Conservation (phyloP, 805 yeast genomes). For the Debaryomyces tyrocola region DNA sequence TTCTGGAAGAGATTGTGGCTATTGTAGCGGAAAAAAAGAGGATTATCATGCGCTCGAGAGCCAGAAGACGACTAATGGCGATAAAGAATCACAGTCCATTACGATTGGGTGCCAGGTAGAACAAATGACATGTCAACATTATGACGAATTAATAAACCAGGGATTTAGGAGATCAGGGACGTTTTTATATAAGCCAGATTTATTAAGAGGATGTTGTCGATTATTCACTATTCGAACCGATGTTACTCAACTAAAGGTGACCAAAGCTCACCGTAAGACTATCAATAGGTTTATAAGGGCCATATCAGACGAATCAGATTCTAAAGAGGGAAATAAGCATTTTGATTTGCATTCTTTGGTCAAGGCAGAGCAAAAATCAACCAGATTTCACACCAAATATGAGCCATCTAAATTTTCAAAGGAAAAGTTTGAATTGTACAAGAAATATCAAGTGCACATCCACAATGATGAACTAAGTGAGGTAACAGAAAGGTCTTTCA, state of each 20-base stretch:
- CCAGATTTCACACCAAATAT: constrained; percentile 42
- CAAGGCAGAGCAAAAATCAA: constrained; percentile 38
- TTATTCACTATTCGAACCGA: constrained; percentile 74
- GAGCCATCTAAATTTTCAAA: constrained; percentile 52
- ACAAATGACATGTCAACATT: constrained; percentile 49
- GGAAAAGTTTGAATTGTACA: constrained; percentile 64
- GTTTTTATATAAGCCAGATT: constrained; percentile 64
- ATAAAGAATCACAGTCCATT: constrained; percentile 10
- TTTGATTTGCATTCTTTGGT: constrained; percentile 33
- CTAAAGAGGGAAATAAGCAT: constrained; percentile 9
- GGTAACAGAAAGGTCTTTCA: constrained; percentile 49
- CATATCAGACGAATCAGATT: constrained; percentile 19
- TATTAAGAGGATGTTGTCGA: constrained; percentile 73
- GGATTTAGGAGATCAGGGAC: constrained; percentile 83
- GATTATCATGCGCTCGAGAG: constrained; percentile 40
- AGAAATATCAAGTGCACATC: constrained; percentile 66
- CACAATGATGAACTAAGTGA: constrained; percentile 62
- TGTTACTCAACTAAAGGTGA: constrained; percentile 42
- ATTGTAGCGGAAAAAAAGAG: constrained; percentile 56
- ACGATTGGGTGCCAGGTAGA: constrained; percentile 43
- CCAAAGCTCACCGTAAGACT: constrained; percentile 66
- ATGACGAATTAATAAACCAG: constrained; percentile 64
- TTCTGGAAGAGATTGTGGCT: constrained; percentile 60
- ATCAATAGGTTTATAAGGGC: constrained; percentile 58
- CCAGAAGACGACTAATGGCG: constrained; percentile 6